Evolutionary conservation across 1,284 basidiomycete genomes (phyloP).

Genomic region (Leucoagaricus sp.): DNA sequence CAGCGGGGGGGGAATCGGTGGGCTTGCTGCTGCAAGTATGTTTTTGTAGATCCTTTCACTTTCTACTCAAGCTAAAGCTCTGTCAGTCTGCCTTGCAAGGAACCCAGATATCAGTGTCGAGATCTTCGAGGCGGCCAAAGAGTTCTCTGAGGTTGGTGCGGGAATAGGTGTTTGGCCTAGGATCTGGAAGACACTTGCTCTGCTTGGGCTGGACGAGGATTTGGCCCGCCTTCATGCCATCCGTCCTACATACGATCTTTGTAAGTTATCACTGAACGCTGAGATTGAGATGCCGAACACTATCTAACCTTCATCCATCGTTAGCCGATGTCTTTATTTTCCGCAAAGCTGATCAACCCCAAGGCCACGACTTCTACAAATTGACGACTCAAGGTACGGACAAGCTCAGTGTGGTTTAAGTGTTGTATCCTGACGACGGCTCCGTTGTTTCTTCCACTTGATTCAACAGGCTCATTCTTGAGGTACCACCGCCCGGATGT

Average conservation of each 20-base stretch:
- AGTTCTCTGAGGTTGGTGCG: constrained; percentile 43
- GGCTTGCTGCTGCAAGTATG: constrained; percentile 15
- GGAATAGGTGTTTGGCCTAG: constrained; percentile 48
- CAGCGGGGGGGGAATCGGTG: constrained; percentile 17
- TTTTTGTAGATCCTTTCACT: not conserved
- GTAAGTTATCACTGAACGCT: constrained; percentile 18
- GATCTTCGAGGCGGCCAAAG: constrained; percentile 22
- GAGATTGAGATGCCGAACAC: no score
- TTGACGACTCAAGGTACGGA: constrained; percentile 36
- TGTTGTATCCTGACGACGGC: not conserved
- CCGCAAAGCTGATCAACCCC: constrained; percentile 41
- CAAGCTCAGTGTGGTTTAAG: not conserved
- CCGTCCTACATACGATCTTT: constrained; percentile 29
- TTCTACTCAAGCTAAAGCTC: not conserved
- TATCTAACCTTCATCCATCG: not conserved
- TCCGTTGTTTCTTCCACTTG: not conserved
- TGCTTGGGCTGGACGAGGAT: constrained; percentile 41
- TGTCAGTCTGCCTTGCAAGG: constrained; percentile 37
- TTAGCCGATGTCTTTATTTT: constrained; percentile 37
- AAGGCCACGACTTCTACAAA: constrained; percentile 38
- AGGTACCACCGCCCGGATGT: constrained; percentile 44
- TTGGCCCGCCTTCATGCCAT: constrained; percentile 33
- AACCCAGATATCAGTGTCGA: constrained; percentile 40
- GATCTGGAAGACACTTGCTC: constrained; percentile 38
- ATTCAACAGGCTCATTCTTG: constrained; percentile 34